Percentiles rank a stretch among this genome's conserved stretches.
Evolutionary conservation across 1,284 basidiomycete genomes (phyloP).

Genomic region (Austropuccinia psidii): DNA sequence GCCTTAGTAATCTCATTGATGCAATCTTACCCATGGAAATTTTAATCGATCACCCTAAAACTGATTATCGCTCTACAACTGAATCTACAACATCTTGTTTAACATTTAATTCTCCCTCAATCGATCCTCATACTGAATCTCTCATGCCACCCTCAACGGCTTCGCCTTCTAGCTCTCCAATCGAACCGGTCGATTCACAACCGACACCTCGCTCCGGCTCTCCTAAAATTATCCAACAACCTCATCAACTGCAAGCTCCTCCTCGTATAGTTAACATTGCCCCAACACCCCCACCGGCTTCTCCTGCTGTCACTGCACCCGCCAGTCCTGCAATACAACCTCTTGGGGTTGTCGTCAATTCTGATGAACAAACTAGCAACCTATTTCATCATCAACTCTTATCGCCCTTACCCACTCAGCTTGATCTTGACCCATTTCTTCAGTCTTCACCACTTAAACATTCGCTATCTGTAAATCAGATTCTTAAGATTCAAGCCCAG

Average conservation of each 20-base stretch:
- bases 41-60: not conserved
- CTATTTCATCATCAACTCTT: not conserved
- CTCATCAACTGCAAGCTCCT: not conserved
- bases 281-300: conserved; percentile 19
- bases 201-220: not conserved
- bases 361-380: not conserved
- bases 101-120: not conserved
- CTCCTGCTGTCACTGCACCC: conserved; percentile 22
- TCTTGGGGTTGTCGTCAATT: not conserved
- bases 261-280: conserved; percentile 12
- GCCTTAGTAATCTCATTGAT: not conserved
- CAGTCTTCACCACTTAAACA: not conserved
- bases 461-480: not conserved
- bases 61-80: not conserved
- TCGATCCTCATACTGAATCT: not conserved
- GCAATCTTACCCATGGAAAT: not conserved
- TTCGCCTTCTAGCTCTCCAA: not conserved
- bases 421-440: no score
- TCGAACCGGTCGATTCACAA: not conserved
- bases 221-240: not conserved
- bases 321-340: not conserved
- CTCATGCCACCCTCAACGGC: not conserved
- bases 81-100: not conserved
- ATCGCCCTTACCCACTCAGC: not conserved
- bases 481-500: not conserved